Evolutionary conservation across 257 asterid genomes (phyloP), one percentile per base, ranked within the genome.

Genomic region (Nicotiana benthamiana): DNA sequence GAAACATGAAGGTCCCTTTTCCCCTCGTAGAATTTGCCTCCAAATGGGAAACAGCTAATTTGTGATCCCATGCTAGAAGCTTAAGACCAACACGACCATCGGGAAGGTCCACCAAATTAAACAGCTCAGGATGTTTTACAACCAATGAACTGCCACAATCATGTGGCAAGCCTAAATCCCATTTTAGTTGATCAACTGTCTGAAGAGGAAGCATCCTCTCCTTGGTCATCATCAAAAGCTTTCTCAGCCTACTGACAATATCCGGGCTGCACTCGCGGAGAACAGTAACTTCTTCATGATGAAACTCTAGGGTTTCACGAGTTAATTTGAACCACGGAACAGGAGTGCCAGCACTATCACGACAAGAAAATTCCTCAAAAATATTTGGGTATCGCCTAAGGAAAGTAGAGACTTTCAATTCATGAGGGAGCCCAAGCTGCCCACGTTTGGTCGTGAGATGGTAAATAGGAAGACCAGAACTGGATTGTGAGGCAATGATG

Each of bases 81-180:
- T 85, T 85, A 86, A 93, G 52, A 26, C 95, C 99, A 65, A 81
- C 80, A 30, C 97, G 99, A 56, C 82, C 96, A 82, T 95, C 93
- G 10, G 91, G 86, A 6, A 95, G 97, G 51, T 72, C 82, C 80
- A 92, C 86, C 18, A 80, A 84, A 63, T 89, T 80, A 82, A 95
- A 91, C 70, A 92, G 83, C 17, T 90, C 90, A 0, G 96, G 85
- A 81, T 83, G 87, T 82, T 82, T 81, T 9, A 53, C 32, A 16
- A 90, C 28, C 15, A 90, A 86, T 27, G 87, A 86, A 57, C 75
- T 84, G 80, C 62, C 83, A 53, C 88, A 95, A 89, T 90, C 95
- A 84, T 60, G 86, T 0, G 97, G 98, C 86, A 95, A 86, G 0
- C 95, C 97, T 65, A 95, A 81, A 80, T 93, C 98, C 98, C 97